A percentile compares a stretch with the other conserved stretches of the same genome.
Evolutionary conservation across 345 rosid species (phyloP).

Genomic region (Viola odorata): DNA sequence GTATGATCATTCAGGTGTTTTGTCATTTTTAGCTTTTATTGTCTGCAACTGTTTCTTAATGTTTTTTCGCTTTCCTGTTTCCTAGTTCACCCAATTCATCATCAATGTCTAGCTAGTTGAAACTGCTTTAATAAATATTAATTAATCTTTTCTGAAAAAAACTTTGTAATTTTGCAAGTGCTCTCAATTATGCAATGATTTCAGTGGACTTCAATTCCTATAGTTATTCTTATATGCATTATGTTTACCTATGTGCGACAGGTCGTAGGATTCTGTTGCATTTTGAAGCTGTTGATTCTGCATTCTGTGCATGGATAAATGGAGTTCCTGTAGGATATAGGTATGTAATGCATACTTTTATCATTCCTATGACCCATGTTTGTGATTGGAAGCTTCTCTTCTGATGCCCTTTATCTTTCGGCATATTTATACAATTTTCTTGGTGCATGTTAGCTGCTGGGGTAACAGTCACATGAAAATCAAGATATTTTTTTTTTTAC

Average conservation of each 20-base stretch:
- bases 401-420: background rate
- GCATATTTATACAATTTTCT: background rate
- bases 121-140: too few species aligned
- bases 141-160: too few species aligned
- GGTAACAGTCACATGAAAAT: background rate
- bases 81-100: background rate
- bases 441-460: background rate
- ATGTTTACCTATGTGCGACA: conserved; percentile 26
- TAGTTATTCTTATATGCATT: background rate
- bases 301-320: conserved; percentile 87
- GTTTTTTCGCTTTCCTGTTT: background rate
- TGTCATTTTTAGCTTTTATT: conserved; percentile 7
- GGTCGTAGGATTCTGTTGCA: conserved; percentile 93
- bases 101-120: background rate
- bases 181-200: too few species aligned
- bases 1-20: conserved; percentile 34
- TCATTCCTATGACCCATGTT: background rate
- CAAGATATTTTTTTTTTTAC: background rate
- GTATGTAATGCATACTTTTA: conserved; percentile 26
- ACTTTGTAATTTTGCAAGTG: too few species aligned
- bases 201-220: too few species aligned
- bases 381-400: background rate
- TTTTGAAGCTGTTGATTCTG: conserved; percentile 98
- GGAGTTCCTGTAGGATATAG: conserved; percentile 89
- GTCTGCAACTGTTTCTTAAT: conserved; percentile 2